Base-by-base conservation (phyloP, 441 rosid species). In the Bruguiera hainesii region DNA sequence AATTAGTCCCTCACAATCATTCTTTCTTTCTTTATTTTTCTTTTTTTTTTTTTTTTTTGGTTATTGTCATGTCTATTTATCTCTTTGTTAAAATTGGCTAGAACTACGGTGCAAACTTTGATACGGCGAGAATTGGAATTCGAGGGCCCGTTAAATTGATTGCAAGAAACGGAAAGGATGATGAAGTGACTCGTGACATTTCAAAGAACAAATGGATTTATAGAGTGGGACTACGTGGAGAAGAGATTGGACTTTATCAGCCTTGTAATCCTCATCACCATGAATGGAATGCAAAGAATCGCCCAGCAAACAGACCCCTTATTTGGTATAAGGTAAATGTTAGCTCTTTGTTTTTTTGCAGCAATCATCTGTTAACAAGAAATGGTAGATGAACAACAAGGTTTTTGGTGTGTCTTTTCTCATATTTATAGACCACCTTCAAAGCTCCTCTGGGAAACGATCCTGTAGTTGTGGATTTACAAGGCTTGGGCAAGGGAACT, bases 401-500 rank as follows among this genome's bases (percentile, higher is more conserved):
- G 16, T 42, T 42, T 42, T 42, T 42, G 48, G 48, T 42, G 13
- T 42, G 48, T 11, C 15, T 42, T 39, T 39, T 10, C 46, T 39
- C 46, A 39, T 39, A 10, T 39, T 39, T 11, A 11, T 3, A 42
- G 90, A 77, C 92, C 0, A 70, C 68, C 11, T 86, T 87, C 77
- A 73, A 81, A 20, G 73, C 90, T 25, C 94, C 91, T 6, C 16
- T 69, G 19, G 92, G 86, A 33, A 56, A 3, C 2, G 83, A 84
- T 3, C 87, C 88, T 0, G 86, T 87, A 1, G 90, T 76, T 19
- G 80, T 87, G 3, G 89, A 91, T 63, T 67, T 89, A 30, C 64
- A 67, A 66, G 90, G 90, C 5, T 67, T 86, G 73, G 91, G 89
- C 13, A 91, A 89, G 67, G 93, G 97, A 5, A 59, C 63, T 4